Evolutionary conservation across 2,329 filamentous ascomycete species (phyloP).

Genomic region (Boeremia lycopersici): DNA sequence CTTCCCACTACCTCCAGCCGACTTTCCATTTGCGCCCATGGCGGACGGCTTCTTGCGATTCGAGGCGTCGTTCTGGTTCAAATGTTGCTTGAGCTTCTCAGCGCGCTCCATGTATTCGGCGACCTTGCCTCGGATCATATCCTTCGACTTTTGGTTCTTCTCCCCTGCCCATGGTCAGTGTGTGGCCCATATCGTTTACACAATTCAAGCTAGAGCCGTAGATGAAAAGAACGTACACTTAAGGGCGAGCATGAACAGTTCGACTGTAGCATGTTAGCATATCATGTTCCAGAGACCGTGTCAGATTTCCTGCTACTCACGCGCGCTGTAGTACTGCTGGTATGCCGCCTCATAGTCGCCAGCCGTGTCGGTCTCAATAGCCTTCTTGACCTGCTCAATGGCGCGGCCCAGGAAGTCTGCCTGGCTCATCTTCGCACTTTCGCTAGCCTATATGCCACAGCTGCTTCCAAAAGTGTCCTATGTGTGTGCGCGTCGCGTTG

Average conservation of each 20-base stretch:
- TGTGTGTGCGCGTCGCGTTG: slow-evolving; percentile 18
- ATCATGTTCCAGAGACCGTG: background rate
- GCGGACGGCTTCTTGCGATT: slow-evolving; percentile 74
- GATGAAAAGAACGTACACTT: slow-evolving; percentile 67
- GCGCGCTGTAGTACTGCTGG: slow-evolving; percentile 88
- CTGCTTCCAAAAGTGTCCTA: background rate
- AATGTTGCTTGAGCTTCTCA: slow-evolving; percentile 94
- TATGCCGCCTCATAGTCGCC: slow-evolving; percentile 98
- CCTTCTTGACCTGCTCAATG: slow-evolving; percentile 96
- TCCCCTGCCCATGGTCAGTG: slow-evolving; percentile 62
- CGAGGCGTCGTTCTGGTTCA: slow-evolving; percentile 71
- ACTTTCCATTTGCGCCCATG: slow-evolving; percentile 74
- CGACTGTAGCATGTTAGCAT: slow-evolving; percentile 59
- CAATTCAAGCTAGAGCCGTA: background rate
- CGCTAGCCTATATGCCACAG: slow-evolving; percentile 12
- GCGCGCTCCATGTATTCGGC: slow-evolving; percentile 98
- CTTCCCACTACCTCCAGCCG: slow-evolving; percentile 67
- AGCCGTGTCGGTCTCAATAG: slow-evolving; percentile 93
- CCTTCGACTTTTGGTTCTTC: slow-evolving; percentile 96
- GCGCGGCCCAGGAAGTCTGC: slow-evolving; percentile 97
- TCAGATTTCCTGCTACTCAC: slow-evolving; percentile 32
- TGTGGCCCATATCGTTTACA: background rate
- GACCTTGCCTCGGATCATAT: slow-evolving; percentile 95
- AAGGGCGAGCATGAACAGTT: slow-evolving; percentile 97
- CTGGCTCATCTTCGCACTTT: slow-evolving; percentile 74